Evolutionary conservation across 1,284 basidiomycete genomes (phyloP), one percentile per base, ranked within the genome.

Genomic region (Sporisorium scitamineum): DNA sequence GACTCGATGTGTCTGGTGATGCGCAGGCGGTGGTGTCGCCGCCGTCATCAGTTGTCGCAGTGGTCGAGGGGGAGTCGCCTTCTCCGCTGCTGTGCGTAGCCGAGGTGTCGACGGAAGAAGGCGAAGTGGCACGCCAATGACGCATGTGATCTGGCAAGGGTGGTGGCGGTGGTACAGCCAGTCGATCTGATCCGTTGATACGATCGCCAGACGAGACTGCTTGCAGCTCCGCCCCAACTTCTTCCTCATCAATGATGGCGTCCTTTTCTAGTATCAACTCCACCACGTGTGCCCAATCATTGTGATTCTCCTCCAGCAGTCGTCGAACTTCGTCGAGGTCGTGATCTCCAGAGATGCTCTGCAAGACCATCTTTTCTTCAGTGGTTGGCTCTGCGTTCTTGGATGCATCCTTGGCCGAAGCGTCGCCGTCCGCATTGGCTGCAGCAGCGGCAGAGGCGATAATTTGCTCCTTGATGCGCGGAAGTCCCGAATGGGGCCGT

Each of bases 401-500:
- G 9, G 58, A 22, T 2, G 27, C 22, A 39, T 41, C 55, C 31
- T 60, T 52, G 31, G n/a, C 45, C 5, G 52, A 20, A 16, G 32
- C 37, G 3, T 52, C 39, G 47, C 32, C 52, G 56, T 68, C 61
- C 44, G 66, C 55, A 32, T 39, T 53, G 18, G 60, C 58, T 22
- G 58, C 54, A 20, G 60, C 68, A 14, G 57, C 57, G 5, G 55
- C 55, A 16, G 55, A 48, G 2, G 61, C 39, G 14, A 72, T 54
- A 16, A n/a, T 58, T 14, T 55, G 59, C 84, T 94, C 92, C 51
- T 87, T 85, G 13, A 94, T 90, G 60, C 88, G 87, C 4, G 94
- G 94, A 5, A 91, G 87, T 7, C 93, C 94, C 0, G 89, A 87
- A 80, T 95, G 93, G 94, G 94, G 3, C 94, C 94, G n/a, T 88